Evolutionary conservation across 345 rosid genomes (phyloP).

Genomic region (Hypericum perforatum): DNA sequence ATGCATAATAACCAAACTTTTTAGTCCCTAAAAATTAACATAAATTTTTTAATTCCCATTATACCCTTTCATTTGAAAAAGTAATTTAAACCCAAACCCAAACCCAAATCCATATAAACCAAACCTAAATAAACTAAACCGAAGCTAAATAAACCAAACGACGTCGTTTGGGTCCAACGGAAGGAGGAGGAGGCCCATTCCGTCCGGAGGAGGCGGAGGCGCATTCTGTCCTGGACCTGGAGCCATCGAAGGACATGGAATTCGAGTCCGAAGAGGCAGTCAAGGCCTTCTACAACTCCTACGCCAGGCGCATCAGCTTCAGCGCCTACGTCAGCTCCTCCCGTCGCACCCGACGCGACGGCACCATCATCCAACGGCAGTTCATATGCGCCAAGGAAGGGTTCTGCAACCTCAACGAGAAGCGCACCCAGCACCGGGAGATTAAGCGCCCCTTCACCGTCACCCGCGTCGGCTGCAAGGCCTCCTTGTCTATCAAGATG

Average conservation of each 20-base stretch:
- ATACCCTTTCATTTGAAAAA: no score
- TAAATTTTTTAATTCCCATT: no score
- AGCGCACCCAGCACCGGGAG: constrained; percentile 51
- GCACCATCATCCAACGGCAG: constrained; percentile 56
- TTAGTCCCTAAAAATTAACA: no score
- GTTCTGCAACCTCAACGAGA: constrained; percentile 47
- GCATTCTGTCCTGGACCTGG: no score
- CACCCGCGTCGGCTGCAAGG: constrained; percentile 45
- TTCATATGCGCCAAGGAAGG: constrained; percentile 66
- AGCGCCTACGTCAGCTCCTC: constrained; percentile 54
- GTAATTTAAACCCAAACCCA: no score
- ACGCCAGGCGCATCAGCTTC: constrained; percentile 50
- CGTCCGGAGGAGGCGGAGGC: no score
- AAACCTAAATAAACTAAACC: no score
- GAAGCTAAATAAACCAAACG: no score
- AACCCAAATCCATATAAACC: no score
- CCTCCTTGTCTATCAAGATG: constrained; percentile 31
- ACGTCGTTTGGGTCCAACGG: no score
- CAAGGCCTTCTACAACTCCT: constrained; percentile 54
- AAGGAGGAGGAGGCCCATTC: no score
- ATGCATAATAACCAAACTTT: no score
- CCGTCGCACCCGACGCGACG: constrained; percentile 53
- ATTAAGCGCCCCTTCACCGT: constrained; percentile 31
- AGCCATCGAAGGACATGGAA: constrained; percentile 56
- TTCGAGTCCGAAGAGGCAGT: constrained; percentile 63